Evolutionary conservation across 352 stramenopile genomes (phyloP), one percentile per base, ranked within the genome.

Genomic region (Phytophthora pinifolia): DNA sequence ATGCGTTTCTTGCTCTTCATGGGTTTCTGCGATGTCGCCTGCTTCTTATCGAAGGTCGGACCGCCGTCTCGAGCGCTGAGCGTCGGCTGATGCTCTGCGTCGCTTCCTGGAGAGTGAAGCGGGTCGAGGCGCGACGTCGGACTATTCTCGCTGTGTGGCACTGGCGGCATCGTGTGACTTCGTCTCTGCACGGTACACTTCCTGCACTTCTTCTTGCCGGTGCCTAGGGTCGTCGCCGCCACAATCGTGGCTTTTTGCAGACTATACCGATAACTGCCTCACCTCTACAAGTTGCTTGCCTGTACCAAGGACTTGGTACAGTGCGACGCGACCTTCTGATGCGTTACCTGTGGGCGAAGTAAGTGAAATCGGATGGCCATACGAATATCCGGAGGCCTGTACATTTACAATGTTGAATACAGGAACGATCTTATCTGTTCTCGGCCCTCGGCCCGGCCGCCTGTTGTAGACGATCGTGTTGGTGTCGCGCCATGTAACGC

Each of bases 1-100:
- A 72, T 65, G 31, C 66, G 72, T 58, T 54, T 56, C 46, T 80
- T 82, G 31, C 27, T 59, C 22, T 58, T 70, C 47, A 61, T 69
- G 44, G 45, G 37, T 6, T 64, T 42, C 20, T 56, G 27, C 20
- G 25, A 29, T 29, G 31, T 46, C 17, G 39, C 15, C 31, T 43
- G 37, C 13, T 67, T 47, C 25, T 57, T 31, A 37, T n/a, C 8
- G 29, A 31, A 46, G 37, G 35, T 42, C 44, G 34, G 34, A 52
- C 27, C 20, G 13, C 51, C 36, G 46, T 59, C 35, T 67, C 59
- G 15, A 37, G 42, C 18, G 41, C 46, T 58, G 32, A 64, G 50
- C 15, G 60, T 55, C 36, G 57, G 25, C 25, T 29, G 53, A 27
- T 51, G 33, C 46, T 43, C 33, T 34, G 32, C 22, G 42, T 54